A percentile compares a stretch with the other conserved stretches of the same genome.
These are phyloP conservation scores for Cyclocybe aegerita DNA, from an alignment of 768 basidiomycete genomes.

Conservation along the genomic window DNA sequence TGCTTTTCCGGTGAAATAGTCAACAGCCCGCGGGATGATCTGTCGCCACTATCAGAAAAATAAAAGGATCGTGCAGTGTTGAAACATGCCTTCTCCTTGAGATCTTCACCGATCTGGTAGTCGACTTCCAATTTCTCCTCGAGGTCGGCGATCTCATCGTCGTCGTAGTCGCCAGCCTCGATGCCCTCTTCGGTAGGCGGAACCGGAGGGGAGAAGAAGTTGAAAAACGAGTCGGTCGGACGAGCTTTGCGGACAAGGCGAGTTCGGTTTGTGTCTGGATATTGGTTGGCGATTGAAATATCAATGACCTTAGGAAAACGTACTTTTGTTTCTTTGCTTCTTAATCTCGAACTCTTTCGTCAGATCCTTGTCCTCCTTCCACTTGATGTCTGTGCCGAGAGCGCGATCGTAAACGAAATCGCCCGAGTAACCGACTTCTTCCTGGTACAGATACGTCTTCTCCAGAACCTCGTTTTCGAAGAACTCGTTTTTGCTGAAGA, in stretches of 20 bases:
- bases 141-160: conserved; percentile 85
- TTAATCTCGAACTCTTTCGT: conserved; percentile 98
- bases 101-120: conserved; percentile 97
- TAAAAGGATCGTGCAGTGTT: neutral
- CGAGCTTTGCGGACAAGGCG: conserved; percentile 83
- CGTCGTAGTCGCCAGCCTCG: conserved; percentile 73
- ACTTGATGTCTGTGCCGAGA: conserved; percentile 90
- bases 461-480: conserved; percentile 82
- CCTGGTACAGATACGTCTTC: conserved; percentile 94
- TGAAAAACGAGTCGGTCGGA: conserved; percentile 96
- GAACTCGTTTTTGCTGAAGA: conserved; percentile 81
- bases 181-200: conserved; percentile 68
- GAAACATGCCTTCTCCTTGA: conserved; percentile 86
- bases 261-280: conserved; percentile 77
- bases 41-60: conserved; percentile 24
- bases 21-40: conserved; percentile 94
- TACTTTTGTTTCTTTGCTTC: conserved; percentile 99
- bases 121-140: conserved; percentile 95
- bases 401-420: conserved; percentile 97
- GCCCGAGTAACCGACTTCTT: conserved; percentile 92
- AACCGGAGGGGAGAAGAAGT: conserved; percentile 89
- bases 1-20: conserved; percentile 97
- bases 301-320: conserved; percentile 19
- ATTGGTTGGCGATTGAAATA: conserved; percentile 4
- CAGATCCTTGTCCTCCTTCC: conserved; percentile 98